phyloP scores from a whole-genome alignment of 140 eudicot species.

The Erigeron philadelphicus region DNA sequence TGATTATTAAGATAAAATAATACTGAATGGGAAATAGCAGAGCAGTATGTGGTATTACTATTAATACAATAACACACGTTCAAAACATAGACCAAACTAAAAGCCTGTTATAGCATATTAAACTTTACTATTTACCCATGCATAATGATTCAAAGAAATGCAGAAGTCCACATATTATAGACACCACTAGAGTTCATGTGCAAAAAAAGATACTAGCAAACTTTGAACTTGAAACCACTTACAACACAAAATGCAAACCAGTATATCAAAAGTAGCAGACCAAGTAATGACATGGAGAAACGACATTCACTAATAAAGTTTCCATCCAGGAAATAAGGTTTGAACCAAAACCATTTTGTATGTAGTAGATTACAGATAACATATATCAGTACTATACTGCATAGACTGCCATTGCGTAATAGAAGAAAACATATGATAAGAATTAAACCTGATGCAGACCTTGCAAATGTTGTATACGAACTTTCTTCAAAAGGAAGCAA shows the following conservation, averaged over 20 bases:
- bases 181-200: slow-evolving; percentile 14
- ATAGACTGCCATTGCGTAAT: slow-evolving; percentile 4
- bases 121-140: not conserved
- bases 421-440: slow-evolving; percentile 26
- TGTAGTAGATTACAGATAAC: not conserved
- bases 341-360: slow-evolving; percentile 10
- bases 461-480: slow-evolving; percentile 90
- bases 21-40: slow-evolving; percentile 9
- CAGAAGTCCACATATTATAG: not conserved
- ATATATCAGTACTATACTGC: not conserved
- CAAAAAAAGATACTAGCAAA: not conserved
- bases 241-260: not conserved
- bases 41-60: not conserved
- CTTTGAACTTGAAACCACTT: not conserved
- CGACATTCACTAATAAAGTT: too few relatives aligned
- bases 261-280: slow-evolving; percentile 5
- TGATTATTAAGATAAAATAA: not conserved
- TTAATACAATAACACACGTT: not conserved
- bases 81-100: slow-evolving; percentile 2
- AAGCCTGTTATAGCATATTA: slow-evolving; percentile 1
- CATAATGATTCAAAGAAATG: slow-evolving; percentile 6
- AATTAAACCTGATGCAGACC: slow-evolving; percentile 91
- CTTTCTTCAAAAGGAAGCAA: slow-evolving; percentile 98
- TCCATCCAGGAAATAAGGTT: not conserved
- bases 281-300: not conserved